Conservation (phyloP, 345 rosid species). For the Salix caprea region DNA sequence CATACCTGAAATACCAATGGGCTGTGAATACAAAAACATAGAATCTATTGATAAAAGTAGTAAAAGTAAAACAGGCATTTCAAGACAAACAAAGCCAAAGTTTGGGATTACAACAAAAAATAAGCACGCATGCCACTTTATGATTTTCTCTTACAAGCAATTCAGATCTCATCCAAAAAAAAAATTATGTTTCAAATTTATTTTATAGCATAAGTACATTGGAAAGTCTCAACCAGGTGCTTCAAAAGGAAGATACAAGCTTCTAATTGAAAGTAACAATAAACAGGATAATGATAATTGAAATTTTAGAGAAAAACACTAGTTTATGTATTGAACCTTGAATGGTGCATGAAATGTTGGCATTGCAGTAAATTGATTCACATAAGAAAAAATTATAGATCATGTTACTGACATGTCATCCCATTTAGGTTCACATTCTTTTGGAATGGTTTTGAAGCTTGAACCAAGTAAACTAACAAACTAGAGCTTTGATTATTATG, state of each 20-base stretch:
- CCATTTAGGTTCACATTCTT: background rate
- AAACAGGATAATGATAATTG: no score
- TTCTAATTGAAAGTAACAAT: background rate
- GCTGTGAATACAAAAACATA: background rate
- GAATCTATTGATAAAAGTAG: background rate
- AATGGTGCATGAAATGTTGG: no score
- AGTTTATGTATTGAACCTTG: no score
- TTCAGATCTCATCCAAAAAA: background rate
- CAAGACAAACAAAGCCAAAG: background rate
- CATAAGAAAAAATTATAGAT: no score
- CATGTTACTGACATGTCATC: background rate
- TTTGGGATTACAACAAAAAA: background rate
- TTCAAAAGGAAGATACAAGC: background rate
- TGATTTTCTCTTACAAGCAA: background rate
- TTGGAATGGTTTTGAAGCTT: background rate
- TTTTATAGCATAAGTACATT: background rate
- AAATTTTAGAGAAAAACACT: no score
- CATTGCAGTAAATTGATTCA: no score
- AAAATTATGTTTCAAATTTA: no score
- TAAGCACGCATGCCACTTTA: background rate
- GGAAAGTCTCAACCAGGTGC: background rate
- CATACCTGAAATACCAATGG: slow-evolving; percentile 50
- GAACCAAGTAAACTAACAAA: background rate
- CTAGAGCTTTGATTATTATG: background rate
- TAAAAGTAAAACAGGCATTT: background rate